A percentile compares a stretch with the other conserved stretches of the same genome.
phyloP scores from a whole-genome alignment of 192 early-diverging fungal genomes.

The Mortierella antarctica region DNA sequence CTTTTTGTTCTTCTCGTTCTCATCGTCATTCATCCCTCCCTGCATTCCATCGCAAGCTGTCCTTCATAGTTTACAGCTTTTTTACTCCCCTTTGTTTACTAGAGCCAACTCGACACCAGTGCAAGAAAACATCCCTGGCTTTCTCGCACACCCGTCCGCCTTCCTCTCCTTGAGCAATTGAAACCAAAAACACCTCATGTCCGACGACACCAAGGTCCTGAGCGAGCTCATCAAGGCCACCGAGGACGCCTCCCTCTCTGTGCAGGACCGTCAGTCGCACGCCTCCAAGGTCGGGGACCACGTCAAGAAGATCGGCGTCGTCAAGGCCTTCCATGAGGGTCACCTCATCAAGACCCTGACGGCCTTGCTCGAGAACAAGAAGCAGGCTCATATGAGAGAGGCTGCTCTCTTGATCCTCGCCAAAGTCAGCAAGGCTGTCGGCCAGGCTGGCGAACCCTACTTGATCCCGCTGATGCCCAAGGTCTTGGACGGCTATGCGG shows the following conservation, averaged over 20 bases:
- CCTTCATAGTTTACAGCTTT: conserved; percentile 5
- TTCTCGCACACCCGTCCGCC: no score
- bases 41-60: conserved; percentile 5
- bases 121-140: no score
- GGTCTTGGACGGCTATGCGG: conserved; percentile 68
- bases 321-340: conserved; percentile 64
- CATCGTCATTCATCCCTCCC: not conserved
- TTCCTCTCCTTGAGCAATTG: no score
- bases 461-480: conserved; percentile 67
- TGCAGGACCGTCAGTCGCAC: conserved; percentile 20
- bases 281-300: conserved; percentile 61
- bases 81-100: not conserved
- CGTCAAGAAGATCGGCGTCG: conserved; percentile 67
- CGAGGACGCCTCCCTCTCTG: conserved; percentile 19
- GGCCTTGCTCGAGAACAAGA: conserved; percentile 74
- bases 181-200: conserved; percentile 1
- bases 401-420: conserved; percentile 66
- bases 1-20: no score
- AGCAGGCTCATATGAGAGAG: conserved; percentile 66
- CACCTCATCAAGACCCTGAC: conserved; percentile 66
- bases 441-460: conserved; percentile 73
- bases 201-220: conserved; percentile 33
- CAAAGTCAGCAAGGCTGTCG: conserved; percentile 65
- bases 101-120: no score
- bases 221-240: conserved; percentile 55